Evolutionary conservation across 2,329 filamentous ascomycete species (phyloP).

Genomic region (Sphaerulina populicola): DNA sequence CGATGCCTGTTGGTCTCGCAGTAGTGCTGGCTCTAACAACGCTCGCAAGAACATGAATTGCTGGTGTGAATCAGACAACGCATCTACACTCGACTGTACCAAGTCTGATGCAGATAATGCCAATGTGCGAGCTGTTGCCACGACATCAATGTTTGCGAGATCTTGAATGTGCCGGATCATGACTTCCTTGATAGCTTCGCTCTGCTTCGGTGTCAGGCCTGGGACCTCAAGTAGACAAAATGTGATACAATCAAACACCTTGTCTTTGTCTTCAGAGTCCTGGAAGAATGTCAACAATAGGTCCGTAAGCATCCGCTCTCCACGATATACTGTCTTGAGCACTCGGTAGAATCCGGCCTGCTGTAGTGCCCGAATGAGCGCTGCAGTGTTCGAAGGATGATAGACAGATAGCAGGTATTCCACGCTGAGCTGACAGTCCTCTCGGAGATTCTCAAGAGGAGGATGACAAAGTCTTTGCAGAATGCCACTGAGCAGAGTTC

Average conservation of each 20-base stretch:
- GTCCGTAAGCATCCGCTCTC: slow-evolving; percentile 69
- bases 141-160: slow-evolving; percentile 59
- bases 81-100: slow-evolving; percentile 57
- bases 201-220: slow-evolving; percentile 59
- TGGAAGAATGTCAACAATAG: slow-evolving; percentile 77
- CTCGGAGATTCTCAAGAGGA: slow-evolving; percentile 68
- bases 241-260: slow-evolving; percentile 69
- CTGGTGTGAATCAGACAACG: slow-evolving; percentile 52
- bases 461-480: slow-evolving; percentile 77
- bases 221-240: slow-evolving; percentile 62
- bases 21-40: slow-evolving; percentile 56
- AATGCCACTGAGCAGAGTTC: slow-evolving; percentile 72
- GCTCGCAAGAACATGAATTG: slow-evolving; percentile 71
- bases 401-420: slow-evolving; percentile 93
- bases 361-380: slow-evolving; percentile 67
- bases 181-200: slow-evolving; percentile 60
- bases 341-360: slow-evolving; percentile 82
- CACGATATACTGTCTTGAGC: slow-evolving; percentile 76
- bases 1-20: slow-evolving; percentile 26
- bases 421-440: slow-evolving; percentile 92
- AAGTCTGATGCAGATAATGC: slow-evolving; percentile 54
- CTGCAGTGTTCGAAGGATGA: slow-evolving; percentile 71
- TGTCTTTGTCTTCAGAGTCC: slow-evolving; percentile 65
- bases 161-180: slow-evolving; percentile 58
- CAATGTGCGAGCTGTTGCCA: slow-evolving; percentile 57